A percentile compares a stretch with the other conserved stretches of the same genome.
These are phyloP conservation scores for Hymenoscyphus fructigenus DNA, from an alignment of 2,329 filamentous ascomycete species.

Conservation along the genomic window DNA sequence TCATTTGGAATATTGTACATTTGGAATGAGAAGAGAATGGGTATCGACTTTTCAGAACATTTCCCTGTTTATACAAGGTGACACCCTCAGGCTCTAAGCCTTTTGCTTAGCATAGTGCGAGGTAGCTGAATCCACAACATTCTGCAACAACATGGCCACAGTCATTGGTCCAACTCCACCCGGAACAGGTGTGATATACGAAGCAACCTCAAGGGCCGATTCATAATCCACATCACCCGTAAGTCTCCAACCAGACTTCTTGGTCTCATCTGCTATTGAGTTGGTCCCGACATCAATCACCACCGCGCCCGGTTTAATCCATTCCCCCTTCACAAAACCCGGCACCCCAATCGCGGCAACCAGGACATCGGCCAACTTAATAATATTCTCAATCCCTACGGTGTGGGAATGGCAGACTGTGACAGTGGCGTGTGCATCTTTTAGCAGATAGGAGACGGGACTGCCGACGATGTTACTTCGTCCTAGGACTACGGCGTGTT, in stretches of 20 bases:
- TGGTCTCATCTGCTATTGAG: constrained; percentile 83
- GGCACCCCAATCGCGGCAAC: constrained; percentile 89
- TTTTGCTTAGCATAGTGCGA: constrained; percentile 81
- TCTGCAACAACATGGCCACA: constrained; percentile 95
- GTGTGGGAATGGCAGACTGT: constrained; percentile 95
- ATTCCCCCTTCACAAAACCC: constrained; percentile 88
- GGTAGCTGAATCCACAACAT: constrained; percentile 84
- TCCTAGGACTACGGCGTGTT: constrained; percentile 91
- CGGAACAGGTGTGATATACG: constrained; percentile 91
- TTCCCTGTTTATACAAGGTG: no score
- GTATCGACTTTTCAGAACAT: no score
- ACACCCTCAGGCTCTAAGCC: constrained; percentile 41
- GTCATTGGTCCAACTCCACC: constrained; percentile 99
- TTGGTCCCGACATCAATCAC: constrained; percentile 98
- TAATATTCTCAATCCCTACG: constrained; percentile 64
- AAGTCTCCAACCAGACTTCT: constrained; percentile 87
- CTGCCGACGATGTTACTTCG: constrained; percentile 97
- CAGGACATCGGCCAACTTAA: constrained; percentile 85
- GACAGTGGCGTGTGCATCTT: constrained; percentile 94
- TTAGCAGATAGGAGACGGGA: constrained; percentile 92
- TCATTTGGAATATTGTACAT: no score
- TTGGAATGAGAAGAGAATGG: no score
- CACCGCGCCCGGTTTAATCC: constrained; percentile 91
- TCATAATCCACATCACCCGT: constrained; percentile 96
- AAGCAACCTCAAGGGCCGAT: constrained; percentile 79